phyloP scores from a whole-genome alignment of 805 yeast species.

The Metschnikowia hibisci region DNA sequence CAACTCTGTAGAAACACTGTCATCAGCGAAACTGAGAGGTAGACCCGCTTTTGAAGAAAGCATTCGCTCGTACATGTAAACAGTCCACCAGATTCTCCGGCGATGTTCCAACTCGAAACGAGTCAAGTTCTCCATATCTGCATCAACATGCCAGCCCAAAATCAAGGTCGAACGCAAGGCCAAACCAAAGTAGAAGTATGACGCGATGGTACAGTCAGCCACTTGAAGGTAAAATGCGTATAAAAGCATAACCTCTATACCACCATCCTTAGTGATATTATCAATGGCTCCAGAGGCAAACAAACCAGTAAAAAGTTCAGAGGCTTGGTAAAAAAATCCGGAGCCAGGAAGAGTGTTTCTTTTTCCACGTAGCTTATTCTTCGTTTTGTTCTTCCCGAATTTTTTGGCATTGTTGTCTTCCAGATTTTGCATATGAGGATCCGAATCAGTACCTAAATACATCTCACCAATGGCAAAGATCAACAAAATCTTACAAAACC shows the following conservation, averaged over 20 bases:
- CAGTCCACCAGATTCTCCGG: constrained; percentile 48
- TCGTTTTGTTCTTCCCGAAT: constrained; percentile 18
- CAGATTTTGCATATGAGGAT: constrained; percentile 48
- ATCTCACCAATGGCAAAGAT: constrained; percentile 80
- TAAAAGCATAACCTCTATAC: constrained; percentile 67
- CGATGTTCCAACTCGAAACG: constrained; percentile 53
- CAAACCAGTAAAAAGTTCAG: constrained; percentile 71
- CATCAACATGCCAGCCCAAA: constrained; percentile 79
- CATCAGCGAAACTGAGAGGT: constrained; percentile 75
- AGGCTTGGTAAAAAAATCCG: constrained; percentile 72
- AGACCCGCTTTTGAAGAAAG: constrained; percentile 77
- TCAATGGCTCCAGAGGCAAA: constrained; percentile 80
- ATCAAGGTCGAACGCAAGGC: constrained; percentile 70
- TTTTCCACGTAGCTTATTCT: constrained; percentile 15
- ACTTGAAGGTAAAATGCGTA: constrained; percentile 80
- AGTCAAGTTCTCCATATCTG: constrained; percentile 57
- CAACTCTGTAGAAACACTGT: constrained; percentile 72
- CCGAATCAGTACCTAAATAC: constrained; percentile 74
- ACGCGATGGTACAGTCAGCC: constrained; percentile 79
- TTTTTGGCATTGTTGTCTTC: constrained; percentile 17
- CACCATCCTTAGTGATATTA: constrained; percentile 73
- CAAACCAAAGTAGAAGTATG: constrained; percentile 74
- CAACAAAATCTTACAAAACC: constrained; percentile 72
- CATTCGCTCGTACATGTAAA: constrained; percentile 61
- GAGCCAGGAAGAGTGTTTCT: constrained; percentile 66